Conservation (phyloP, 2,329 filamentous ascomycete species). For the Colletotrichum cordylinicola region DNA sequence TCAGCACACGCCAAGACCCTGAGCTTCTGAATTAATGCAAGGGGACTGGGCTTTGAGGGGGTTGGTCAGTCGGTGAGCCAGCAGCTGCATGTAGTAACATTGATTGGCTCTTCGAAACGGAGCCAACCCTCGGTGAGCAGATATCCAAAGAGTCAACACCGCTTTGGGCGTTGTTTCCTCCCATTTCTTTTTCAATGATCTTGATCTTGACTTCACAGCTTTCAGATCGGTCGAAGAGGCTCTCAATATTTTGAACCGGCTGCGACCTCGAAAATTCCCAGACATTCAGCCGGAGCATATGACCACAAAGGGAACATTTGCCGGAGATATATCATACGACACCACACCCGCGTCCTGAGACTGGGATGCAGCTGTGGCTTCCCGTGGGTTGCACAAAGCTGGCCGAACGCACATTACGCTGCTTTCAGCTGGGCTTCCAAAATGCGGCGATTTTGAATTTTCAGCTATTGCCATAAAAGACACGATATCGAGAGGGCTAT, state of each 20-base stretch:
- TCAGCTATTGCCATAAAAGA: not conserved
- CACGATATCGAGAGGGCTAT: not conserved
- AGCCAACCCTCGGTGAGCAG: not conserved
- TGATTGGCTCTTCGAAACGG: not conserved
- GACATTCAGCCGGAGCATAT: not conserved
- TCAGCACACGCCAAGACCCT: not conserved
- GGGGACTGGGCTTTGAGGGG: not conserved
- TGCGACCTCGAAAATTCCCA: not conserved
- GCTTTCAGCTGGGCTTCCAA: not conserved
- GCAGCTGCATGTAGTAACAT: not conserved
- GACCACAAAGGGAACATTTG: not conserved
- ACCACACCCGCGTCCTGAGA: not conserved
- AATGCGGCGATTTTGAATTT: not conserved
- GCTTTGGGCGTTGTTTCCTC: not conserved
- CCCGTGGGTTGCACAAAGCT: not conserved
- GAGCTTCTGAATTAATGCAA: not conserved
- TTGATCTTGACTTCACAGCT: not conserved
- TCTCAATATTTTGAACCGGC: not conserved
- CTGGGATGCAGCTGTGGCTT: not conserved
- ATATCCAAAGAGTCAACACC: not conserved
- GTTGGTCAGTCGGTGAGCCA: not conserved
- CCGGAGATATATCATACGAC: not conserved
- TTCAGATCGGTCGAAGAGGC: not conserved
- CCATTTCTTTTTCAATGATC: not conserved
- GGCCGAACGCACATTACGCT: too few species aligned